These are phyloP conservation scores for Phaffomyces opuntiae DNA, from an alignment of 805 yeast species.

Conservation along the genomic window DNA sequence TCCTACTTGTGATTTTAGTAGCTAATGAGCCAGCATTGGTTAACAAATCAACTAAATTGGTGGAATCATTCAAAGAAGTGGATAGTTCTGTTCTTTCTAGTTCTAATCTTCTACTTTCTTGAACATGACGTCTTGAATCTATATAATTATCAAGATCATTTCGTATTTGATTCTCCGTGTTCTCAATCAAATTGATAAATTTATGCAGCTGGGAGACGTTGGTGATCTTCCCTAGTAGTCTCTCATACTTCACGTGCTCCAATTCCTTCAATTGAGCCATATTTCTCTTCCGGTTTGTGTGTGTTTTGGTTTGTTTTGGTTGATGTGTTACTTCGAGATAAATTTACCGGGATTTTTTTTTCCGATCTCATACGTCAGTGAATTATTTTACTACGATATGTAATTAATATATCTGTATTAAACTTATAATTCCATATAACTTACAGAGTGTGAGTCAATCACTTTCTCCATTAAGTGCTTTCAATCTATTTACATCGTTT, in stretches of 20 bases:
- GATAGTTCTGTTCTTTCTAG: constrained; percentile 58
- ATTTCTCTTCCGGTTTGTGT: background rate
- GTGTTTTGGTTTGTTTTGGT: background rate
- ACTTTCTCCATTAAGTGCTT: background rate
- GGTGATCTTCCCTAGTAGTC: constrained; percentile 18
- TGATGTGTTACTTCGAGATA: no score
- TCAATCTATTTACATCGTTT: no score
- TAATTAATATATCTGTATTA: background rate
- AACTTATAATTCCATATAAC: background rate
- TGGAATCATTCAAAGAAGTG: constrained; percentile 49
- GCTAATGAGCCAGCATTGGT: constrained; percentile 61
- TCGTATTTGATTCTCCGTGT: constrained; percentile 16
- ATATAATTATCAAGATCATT: constrained; percentile 21
- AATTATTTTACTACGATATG: no score
- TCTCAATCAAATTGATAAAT: constrained; percentile 20
- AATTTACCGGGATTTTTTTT: no score
- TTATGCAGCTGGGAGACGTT: constrained; percentile 19
- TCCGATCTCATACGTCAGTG: no score
- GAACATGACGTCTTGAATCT: constrained; percentile 19
- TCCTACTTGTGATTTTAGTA: constrained; percentile 56
- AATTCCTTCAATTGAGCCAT: constrained; percentile 4
- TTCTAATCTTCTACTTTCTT: constrained; percentile 41
- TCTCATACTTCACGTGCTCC: constrained; percentile 13
- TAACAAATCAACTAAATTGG: constrained; percentile 46
- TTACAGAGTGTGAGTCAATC: background rate